phyloP scores from a whole-genome alignment of 306 rosid species.

The barrel medic (Medicago truncatula) region MtrunA17r5.0-ANR NC_053048.1:53712501-53713000 shows the following conservation, averaged over 20 bases:
- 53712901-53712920: conserved; percentile 90
- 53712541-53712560: conserved; percentile 89
- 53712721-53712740: conserved; percentile 2
- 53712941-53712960: conserved; percentile 78
- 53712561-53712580: conserved; percentile 86
- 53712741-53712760: background rate
- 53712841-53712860: conserved; percentile 11
- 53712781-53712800: background rate
- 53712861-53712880: background rate
- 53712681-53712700: conserved; percentile 39
- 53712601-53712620: conserved; percentile 98
- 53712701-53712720: conserved; percentile 12
- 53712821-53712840: background rate
- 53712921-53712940: conserved; percentile 79
- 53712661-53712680: conserved; percentile 36
- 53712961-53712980: conserved; percentile 55
- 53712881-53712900: conserved; percentile 66
- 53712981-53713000: conserved; percentile 41
- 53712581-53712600: conserved; percentile 79
- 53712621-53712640: conserved; percentile 80
- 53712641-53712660: conserved; percentile 80
- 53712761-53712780: background rate
- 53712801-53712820: background rate
- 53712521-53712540: conserved; percentile 91
- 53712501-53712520: conserved; percentile 5